These are phyloP conservation scores for Canavalia gladiata DNA, from an alignment of 306 rosid species.

Conservation along the genomic window DNA sequence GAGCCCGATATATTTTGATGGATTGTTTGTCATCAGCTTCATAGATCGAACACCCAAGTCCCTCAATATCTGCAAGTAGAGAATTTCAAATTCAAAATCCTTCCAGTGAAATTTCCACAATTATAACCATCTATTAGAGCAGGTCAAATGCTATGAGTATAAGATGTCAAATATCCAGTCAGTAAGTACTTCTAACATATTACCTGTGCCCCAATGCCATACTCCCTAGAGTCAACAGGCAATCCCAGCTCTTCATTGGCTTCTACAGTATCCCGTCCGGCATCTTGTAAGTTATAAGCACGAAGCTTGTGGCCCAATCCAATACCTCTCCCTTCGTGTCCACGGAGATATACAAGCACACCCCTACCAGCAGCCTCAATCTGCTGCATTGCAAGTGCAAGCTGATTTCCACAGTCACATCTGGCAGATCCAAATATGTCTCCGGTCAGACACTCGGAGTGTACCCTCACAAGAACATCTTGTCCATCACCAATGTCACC, in stretches of 20 bases:
- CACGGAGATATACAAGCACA: conserved; percentile 88
- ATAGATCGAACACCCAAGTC: conserved; percentile 84
- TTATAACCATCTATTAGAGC: conserved; percentile 3
- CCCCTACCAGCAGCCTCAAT: conserved; percentile 98
- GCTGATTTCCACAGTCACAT: conserved; percentile 95
- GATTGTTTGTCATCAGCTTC: conserved; percentile 95
- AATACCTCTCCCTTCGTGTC: conserved; percentile 97
- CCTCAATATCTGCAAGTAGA: conserved; percentile 68
- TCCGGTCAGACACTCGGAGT: conserved; percentile 98
- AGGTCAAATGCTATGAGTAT: conserved; percentile 5
- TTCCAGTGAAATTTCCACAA: conserved; percentile 15
- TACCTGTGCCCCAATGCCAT: conserved; percentile 99
- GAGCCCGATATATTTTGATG: conserved; percentile 80
- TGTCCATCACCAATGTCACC: conserved; percentile 94
- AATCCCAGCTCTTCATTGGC: conserved; percentile 95
- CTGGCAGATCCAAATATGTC: conserved; percentile 97
- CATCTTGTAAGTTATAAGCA: conserved; percentile 90
- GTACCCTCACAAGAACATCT: conserved; percentile 93
- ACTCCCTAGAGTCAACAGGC: conserved; percentile 96
- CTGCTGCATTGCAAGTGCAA: conserved; percentile 92
- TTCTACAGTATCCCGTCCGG: conserved; percentile 88
- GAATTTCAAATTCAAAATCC: conserved; percentile 32
- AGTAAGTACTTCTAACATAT: not conserved
- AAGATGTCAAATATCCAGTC: not conserved
- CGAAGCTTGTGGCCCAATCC: conserved; percentile 98